Conservation (phyloP, 208 protist species). For the Herpetomonas tarakana region DNA sequence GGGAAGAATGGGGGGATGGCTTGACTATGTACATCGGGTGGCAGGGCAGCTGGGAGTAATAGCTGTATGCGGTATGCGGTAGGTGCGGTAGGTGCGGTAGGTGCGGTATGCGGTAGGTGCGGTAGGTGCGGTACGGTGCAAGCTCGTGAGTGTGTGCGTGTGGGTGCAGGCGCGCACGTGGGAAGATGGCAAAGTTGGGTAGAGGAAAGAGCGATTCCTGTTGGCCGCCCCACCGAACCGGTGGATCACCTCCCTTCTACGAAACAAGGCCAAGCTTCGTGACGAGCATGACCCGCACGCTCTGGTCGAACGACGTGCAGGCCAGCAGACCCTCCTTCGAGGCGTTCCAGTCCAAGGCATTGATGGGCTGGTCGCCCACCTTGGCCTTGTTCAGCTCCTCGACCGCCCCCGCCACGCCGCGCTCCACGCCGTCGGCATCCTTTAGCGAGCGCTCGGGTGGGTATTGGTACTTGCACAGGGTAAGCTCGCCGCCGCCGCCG, state of each 20-base stretch:
- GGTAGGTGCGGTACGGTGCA: no score
- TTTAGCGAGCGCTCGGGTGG: constrained; percentile 76
- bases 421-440: constrained; percentile 58
- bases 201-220: no score
- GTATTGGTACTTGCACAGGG: constrained; percentile 90
- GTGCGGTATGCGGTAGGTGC: no score
- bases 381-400: constrained; percentile 82
- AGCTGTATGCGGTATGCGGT: no score
- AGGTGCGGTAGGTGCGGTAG: no score
- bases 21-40: no score
- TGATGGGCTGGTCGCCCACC: constrained; percentile 86
- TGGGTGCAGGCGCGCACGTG: no score
- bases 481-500: constrained; percentile 83
- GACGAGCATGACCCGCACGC: constrained; percentile 81
- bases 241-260: constrained; percentile 26
- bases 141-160: no score
- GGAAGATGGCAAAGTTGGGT: no score
- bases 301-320: constrained; percentile 85
- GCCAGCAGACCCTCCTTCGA: constrained; percentile 80
- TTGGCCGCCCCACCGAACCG: no score
- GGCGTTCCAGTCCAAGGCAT: constrained; percentile 83
- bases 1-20: no score
- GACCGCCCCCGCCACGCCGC: constrained; percentile 75
- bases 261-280: constrained; percentile 74
- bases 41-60: no score